phyloP scores from a whole-genome alignment of 192 early-diverging fungal species.

The Chytriomyces hyalinus region DNA sequence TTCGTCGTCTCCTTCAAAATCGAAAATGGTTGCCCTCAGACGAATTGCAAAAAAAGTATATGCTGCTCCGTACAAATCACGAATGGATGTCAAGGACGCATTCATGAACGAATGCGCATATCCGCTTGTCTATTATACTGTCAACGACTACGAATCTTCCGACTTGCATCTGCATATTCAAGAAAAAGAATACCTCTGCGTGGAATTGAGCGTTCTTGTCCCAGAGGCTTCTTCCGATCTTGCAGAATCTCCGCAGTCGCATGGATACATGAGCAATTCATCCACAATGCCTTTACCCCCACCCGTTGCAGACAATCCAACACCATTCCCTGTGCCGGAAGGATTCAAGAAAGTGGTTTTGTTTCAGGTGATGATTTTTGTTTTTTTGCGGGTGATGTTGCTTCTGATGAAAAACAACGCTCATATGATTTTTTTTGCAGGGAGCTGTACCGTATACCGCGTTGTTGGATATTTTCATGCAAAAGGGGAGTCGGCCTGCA shows the following conservation, averaged over 20 bases:
- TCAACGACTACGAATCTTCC: conserved; percentile 90
- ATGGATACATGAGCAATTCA: neutral
- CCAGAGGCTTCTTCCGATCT: conserved; percentile 49
- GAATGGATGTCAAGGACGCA: conserved; percentile 87
- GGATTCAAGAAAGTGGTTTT: conserved; percentile 71
- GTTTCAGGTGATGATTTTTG: conserved; percentile 53
- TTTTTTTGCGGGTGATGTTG: neutral
- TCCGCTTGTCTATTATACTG: conserved; percentile 89
- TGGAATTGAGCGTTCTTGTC: conserved; percentile 81
- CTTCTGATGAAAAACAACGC: neutral
- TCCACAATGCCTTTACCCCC: conserved; percentile 39
- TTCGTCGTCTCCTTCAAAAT: conserved; percentile 42
- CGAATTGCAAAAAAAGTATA: conserved; percentile 82
- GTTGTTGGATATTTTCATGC: conserved; percentile 84
- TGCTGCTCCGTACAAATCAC: conserved; percentile 87
- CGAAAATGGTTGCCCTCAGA: conserved; percentile 76
- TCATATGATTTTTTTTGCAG: conserved; percentile 44
- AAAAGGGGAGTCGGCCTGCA: conserved; percentile 58
- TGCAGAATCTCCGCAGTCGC: neutral
- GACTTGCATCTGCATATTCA: conserved; percentile 86
- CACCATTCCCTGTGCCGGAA: conserved; percentile 63
- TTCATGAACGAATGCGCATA: conserved; percentile 88
- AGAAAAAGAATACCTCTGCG: conserved; percentile 88
- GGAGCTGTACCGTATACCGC: conserved; percentile 86
- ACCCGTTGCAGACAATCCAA: conserved; percentile 45